A percentile compares a stretch with the other conserved stretches of the same genome.
These are phyloP conservation scores for Pichia phayaonensis DNA, from an alignment of 805 yeast genomes.

Conservation along the genomic window DNA sequence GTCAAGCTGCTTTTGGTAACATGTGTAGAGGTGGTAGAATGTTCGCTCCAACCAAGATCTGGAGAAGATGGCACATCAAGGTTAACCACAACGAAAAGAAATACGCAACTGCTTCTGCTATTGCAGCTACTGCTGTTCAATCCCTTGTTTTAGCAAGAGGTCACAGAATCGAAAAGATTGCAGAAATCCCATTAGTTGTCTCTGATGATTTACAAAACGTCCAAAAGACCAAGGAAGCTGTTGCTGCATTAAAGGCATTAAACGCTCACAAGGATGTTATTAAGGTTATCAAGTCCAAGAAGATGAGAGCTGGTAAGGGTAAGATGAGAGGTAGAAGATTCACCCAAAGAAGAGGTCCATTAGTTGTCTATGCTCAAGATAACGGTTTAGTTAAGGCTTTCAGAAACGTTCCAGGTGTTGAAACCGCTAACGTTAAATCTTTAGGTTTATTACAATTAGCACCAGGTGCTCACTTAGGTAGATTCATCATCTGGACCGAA, in stretches of 20 bases:
- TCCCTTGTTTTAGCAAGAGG: conserved; percentile 99
- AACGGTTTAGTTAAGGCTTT: conserved; percentile 96
- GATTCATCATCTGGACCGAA: conserved; percentile 99
- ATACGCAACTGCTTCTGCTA: conserved; percentile 99
- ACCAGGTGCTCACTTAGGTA: conserved; percentile 99
- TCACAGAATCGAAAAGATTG: conserved; percentile 97
- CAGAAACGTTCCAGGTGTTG: conserved; percentile 99
- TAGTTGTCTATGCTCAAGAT: conserved; percentile 96
- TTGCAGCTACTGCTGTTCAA: conserved; percentile 98
- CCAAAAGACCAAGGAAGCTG: conserved; percentile 96
- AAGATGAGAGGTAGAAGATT: conserved; percentile 99
- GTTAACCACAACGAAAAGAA: conserved; percentile 99
- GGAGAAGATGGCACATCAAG: conserved; percentile 99
- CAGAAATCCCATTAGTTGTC: conserved; percentile 98
- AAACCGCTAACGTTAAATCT: conserved; percentile 85
- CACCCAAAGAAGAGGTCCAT: conserved; percentile 99
- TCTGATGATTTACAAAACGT: conserved; percentile 87
- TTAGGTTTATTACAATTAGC: conserved; percentile 97
- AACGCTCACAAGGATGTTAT: conserved; percentile 98
- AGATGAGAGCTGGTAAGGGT: conserved; percentile 99
- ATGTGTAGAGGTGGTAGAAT: conserved; percentile 99
- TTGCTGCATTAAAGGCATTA: conserved; percentile 94
- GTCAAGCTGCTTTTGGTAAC: conserved; percentile 99
- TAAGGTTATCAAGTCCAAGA: conserved; percentile 97
- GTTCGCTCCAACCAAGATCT: conserved; percentile 99